These are phyloP conservation scores for Hippophae tibetana DNA, from an alignment of 306 rosid genomes.

Conservation along the genomic window DNA sequence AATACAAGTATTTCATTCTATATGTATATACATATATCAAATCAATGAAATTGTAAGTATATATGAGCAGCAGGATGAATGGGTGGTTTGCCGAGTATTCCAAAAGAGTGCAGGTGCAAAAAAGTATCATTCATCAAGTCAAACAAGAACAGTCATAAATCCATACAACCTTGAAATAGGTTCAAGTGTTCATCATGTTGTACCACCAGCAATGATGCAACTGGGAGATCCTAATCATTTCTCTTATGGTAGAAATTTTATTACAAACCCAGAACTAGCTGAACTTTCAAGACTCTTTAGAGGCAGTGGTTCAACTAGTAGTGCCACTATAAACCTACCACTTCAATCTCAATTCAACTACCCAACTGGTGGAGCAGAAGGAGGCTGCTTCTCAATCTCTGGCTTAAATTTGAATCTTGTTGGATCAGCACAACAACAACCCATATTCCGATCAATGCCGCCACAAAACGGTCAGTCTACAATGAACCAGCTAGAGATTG, in stretches of 20 bases:
- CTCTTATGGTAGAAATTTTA: constrained; percentile 50
- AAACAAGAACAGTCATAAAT: constrained; percentile 38
- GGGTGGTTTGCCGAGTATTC: constrained; percentile 86
- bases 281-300: constrained; percentile 53
- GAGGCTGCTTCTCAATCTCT: constrained; percentile 51
- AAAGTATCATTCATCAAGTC: constrained; percentile 50
- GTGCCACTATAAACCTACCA: constrained; percentile 26
- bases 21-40: no score
- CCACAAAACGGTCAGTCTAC: constrained; percentile 12
- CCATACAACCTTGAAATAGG: constrained; percentile 57
- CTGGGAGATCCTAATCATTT: constrained; percentile 47
- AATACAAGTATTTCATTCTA: no score
- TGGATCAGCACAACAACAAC: constrained; percentile 23
- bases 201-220: constrained; percentile 55
- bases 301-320: constrained; percentile 20
- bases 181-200: constrained; percentile 11
- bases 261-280: constrained; percentile 44
- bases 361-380: constrained; percentile 18
- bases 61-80: constrained; percentile 54
- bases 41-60: no score
- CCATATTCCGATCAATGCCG: constrained; percentile 25
- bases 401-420: constrained; percentile 62
- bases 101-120: constrained; percentile 53
- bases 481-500: constrained; percentile 32
- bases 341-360: constrained; percentile 37